Conservation (phyloP, 169 alveolate genomes). For the Besnoitia besnoiti region DNA sequence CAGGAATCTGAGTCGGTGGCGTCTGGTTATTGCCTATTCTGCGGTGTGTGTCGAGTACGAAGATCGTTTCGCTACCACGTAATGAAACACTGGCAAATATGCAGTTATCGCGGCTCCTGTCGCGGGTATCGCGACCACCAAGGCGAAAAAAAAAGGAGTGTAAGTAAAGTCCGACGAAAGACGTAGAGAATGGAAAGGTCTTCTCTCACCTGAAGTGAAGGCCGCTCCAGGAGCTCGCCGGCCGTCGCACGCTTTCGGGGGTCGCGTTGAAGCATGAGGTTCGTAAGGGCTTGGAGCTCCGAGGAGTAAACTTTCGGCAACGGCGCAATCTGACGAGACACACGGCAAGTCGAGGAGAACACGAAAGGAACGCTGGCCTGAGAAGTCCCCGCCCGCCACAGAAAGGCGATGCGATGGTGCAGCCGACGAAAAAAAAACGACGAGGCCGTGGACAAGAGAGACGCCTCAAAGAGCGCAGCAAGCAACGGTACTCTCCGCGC, state of each 20-base stretch:
- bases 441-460: background rate
- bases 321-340: slow-evolving; percentile 49
- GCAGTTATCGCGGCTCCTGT: background rate
- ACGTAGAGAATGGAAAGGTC: too few species aligned
- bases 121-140: background rate
- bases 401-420: background rate
- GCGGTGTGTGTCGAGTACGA: too few species aligned
- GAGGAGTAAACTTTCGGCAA: slow-evolving; percentile 52
- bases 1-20: too few species aligned
- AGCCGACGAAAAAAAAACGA: background rate
- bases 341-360: background rate
- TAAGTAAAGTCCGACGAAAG: too few species aligned
- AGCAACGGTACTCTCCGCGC: too few species aligned
- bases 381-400: background rate
- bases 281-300: slow-evolving; percentile 44
- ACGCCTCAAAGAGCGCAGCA: background rate
- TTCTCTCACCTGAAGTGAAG: slow-evolving; percentile 49
- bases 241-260: slow-evolving; percentile 68
- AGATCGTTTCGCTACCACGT: too few species aligned
- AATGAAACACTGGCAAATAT: background rate
- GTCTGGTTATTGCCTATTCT: too few species aligned
- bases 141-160: too few species aligned
- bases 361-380: background rate
- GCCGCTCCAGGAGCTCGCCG: slow-evolving; percentile 59
- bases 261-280: slow-evolving; percentile 38